Conservation (phyloP, 768 basidiomycete species). For the Pleurotus pulmonarius region DNA sequence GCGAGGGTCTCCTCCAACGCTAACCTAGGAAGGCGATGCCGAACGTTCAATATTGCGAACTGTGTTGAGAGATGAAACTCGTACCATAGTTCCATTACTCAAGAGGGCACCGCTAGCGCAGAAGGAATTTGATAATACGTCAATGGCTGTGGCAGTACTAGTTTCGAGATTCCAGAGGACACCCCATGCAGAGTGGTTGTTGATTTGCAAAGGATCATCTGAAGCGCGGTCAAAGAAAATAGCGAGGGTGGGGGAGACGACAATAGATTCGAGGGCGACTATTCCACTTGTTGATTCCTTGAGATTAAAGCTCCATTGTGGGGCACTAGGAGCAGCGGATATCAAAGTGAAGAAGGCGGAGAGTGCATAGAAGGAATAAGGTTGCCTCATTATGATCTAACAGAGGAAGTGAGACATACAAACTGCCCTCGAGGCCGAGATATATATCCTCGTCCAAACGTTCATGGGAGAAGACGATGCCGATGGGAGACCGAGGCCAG, state of each 20-base stretch:
- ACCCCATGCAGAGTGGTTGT: slow-evolving; percentile 48
- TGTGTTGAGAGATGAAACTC: slow-evolving; percentile 4
- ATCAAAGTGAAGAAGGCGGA: background rate
- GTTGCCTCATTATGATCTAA: too few relatives aligned
- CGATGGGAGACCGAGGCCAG: too few relatives aligned
- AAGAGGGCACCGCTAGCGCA: slow-evolving; percentile 49
- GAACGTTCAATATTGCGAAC: too few relatives aligned
- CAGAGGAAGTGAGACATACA: too few relatives aligned
- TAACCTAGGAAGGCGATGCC: slow-evolving; percentile 11
- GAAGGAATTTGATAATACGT: slow-evolving; percentile 56
- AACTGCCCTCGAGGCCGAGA: too few relatives aligned
- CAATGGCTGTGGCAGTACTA: slow-evolving; percentile 46
- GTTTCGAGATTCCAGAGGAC: slow-evolving; percentile 46
- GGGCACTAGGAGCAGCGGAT: background rate
- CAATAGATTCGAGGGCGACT: slow-evolving; percentile 15
- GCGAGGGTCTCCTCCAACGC: slow-evolving; percentile 50
- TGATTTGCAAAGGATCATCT: slow-evolving; percentile 41
- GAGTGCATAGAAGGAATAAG: too few relatives aligned
- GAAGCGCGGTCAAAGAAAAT: slow-evolving; percentile 54
- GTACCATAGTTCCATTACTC: slow-evolving; percentile 59
- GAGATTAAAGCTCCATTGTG: background rate
- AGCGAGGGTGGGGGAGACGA: slow-evolving; percentile 18
- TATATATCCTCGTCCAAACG: too few relatives aligned
- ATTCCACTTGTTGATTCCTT: background rate
- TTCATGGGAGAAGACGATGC: too few relatives aligned